These are phyloP conservation scores for Simmondsia chinensis DNA, from an alignment of 148 eudicot species.

Conservation along the genomic window DNA sequence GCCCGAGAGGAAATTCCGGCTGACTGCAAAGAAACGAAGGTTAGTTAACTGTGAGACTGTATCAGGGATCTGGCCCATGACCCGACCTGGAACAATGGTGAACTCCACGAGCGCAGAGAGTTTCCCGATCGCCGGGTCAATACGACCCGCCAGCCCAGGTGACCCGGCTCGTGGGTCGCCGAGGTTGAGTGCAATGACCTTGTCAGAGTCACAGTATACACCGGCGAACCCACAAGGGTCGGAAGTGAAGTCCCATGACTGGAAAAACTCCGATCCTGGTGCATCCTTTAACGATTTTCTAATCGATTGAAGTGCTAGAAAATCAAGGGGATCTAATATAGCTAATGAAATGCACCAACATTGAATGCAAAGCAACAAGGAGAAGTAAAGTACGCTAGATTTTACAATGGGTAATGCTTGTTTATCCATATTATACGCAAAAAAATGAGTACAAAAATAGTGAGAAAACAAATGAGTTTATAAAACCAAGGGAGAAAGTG, in stretches of 20 bases:
- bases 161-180: constrained; percentile 78
- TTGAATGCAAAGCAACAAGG: constrained; percentile 4
- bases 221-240: constrained; percentile 86
- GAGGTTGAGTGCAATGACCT: constrained; percentile 61
- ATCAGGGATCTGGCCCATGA: constrained; percentile 45
- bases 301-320: constrained; percentile 65
- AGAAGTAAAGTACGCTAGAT: neutral
- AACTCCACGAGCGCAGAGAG: constrained; percentile 55
- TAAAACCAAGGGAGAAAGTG: neutral
- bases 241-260: constrained; percentile 81
- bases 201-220: constrained; percentile 50
- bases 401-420: neutral
- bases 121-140: constrained; percentile 64
- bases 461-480: too few species aligned
- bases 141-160: constrained; percentile 60
- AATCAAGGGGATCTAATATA: constrained; percentile 62
- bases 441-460: too few species aligned
- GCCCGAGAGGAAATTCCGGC: constrained; percentile 61
- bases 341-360: constrained; percentile 10
- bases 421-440: too few species aligned
- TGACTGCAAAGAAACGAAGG: constrained; percentile 54
- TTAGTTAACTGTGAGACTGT: constrained; percentile 35
- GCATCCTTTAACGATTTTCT: constrained; percentile 41
- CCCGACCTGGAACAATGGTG: constrained; percentile 69
- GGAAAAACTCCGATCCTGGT: constrained; percentile 57